Evolutionary conservation across 192 early-diverging fungal genomes (phyloP).

Genomic region (Lobosporangium transversale): DNA sequence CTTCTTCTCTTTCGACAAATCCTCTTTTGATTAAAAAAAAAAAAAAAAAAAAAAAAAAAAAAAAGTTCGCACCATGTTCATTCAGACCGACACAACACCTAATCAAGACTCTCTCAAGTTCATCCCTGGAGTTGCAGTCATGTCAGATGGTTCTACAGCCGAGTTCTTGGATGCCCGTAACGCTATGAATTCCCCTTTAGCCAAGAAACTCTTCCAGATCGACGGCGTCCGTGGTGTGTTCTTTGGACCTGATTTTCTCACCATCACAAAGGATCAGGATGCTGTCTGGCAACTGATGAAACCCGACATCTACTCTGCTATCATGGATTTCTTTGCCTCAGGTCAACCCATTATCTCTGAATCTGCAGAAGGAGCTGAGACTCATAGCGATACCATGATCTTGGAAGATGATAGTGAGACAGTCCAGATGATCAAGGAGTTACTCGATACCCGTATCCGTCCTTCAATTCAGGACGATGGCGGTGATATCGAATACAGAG

Average conservation of each 20-base stretch:
- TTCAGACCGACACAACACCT: constrained; percentile 91
- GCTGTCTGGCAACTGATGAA: constrained; percentile 98
- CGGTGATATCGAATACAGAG: constrained; percentile 96
- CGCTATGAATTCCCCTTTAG: constrained; percentile 86
- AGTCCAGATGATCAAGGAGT: constrained; percentile 98
- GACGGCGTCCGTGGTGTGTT: constrained; percentile 93
- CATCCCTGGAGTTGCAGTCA: constrained; percentile 90
- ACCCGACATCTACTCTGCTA: constrained; percentile 94
- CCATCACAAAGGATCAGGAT: constrained; percentile 89
- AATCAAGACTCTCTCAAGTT: constrained; percentile 97
- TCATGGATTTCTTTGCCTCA: constrained; percentile 94
- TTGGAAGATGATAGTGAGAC: constrained; percentile 86
- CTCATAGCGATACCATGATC: constrained; percentile 69
- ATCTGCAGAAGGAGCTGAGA: constrained; percentile 52
- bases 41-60: too few species aligned
- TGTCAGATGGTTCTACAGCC: constrained; percentile 71
- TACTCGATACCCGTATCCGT: constrained; percentile 93
- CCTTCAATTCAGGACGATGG: constrained; percentile 99
- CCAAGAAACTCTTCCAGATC: constrained; percentile 89
- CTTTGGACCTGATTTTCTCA: constrained; percentile 94
- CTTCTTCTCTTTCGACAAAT: constrained; percentile 1
- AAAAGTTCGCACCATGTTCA: constrained; percentile 85
- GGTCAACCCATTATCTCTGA: constrained; percentile 81
- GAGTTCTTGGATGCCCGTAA: constrained; percentile 88
- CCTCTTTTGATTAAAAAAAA: too few species aligned